A percentile compares a stretch with the other conserved stretches of the same genome.
Evolutionary conservation across 2,329 filamentous ascomycete species (phyloP).

Genomic region (Berkeleyomyces basicola): DNA sequence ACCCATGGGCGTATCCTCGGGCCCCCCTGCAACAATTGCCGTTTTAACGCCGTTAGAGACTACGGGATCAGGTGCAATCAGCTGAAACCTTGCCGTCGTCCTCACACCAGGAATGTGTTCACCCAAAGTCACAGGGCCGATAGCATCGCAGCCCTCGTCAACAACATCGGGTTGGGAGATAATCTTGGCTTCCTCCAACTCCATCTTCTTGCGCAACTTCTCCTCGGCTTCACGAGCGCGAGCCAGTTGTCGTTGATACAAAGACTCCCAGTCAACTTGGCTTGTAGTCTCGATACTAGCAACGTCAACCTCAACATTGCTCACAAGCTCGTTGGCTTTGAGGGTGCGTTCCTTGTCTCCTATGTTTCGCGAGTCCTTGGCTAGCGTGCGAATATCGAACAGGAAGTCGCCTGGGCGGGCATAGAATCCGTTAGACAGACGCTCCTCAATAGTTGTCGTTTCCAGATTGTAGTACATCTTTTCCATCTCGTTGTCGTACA

Average conservation of each 20-base stretch:
- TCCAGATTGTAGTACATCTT: conserved; percentile 96
- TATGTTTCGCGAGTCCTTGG: conserved; percentile 65
- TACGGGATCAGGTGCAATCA: conserved; percentile 21
- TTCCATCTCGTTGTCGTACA: conserved; percentile 56
- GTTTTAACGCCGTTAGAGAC: conserved; percentile 24
- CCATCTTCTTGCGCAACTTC: conserved; percentile 43
- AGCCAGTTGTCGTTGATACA: conserved; percentile 58
- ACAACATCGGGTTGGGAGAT: neutral
- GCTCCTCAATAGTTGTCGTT: conserved; percentile 81
- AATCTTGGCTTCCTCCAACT: neutral
- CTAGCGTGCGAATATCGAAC: conserved; percentile 68
- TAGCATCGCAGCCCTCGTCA: conserved; percentile 33
- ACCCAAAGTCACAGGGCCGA: conserved; percentile 43
- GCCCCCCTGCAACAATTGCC: conserved; percentile 38
- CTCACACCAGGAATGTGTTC: conserved; percentile 41
- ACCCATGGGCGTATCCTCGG: conserved; percentile 45
- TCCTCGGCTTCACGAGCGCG: conserved; percentile 43
- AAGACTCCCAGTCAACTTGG: conserved; percentile 61
- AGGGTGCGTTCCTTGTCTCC: conserved; percentile 72
- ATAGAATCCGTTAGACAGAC: conserved; percentile 94
- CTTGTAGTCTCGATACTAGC: conserved; percentile 52
- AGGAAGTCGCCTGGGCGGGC: conserved; percentile 79
- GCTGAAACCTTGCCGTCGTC: conserved; percentile 39
- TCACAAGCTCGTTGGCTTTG: conserved; percentile 78
- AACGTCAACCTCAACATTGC: conserved; percentile 91